Evolutionary conservation across 352 stramenopile species (phyloP), one percentile per base, ranked within the genome.

Genomic region (Globisporangium cylindrosporum): DNA sequence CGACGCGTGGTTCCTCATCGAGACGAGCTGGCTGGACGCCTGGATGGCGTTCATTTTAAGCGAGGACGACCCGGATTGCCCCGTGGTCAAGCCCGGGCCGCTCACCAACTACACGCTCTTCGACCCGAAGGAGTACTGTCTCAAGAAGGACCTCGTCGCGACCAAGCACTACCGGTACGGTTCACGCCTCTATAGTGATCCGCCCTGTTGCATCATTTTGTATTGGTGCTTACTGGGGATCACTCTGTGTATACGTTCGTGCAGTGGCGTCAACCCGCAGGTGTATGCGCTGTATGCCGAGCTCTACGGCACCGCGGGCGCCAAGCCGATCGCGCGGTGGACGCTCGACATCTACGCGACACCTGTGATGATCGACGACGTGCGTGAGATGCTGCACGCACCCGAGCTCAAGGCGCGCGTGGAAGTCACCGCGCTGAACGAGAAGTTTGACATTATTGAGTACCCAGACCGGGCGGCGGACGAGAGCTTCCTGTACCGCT

Each of bases 1-100:
- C 22, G 84, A 94, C 29, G 86, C 86, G 38, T 94, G 83, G 83
- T 91, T 89, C 73, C 72, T 94, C 32, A 73, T 94, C 22, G 86
- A 93, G 68, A 91, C 83, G 27, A 74, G 71, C 64, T 94, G 86
- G 86, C 75, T 94, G 32, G 83, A 93, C 67, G 79, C 80, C 38
- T 94, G 86, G 86, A 92, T 93, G 84, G 75, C 74, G 38, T 94
- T 88, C 75, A 80, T 93, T 20, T 62, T 93, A 57, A 85, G 78
- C 60, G 84, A 92, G 62, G 70, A 82, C 59, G 81, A 90, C 72
- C 74, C 81, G 25, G 80, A 78, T 29, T 80, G 76, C 34, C 70
- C 81, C 3, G 66, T 86, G 5, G 59, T 73, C 60, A 78, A 81
- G 59, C 84, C 84, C 0, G 86, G 86, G 1, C 79, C 84, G 46